Conservation (phyloP, 192 early-diverging fungal species). For the Oehlia diaphana region DNA sequence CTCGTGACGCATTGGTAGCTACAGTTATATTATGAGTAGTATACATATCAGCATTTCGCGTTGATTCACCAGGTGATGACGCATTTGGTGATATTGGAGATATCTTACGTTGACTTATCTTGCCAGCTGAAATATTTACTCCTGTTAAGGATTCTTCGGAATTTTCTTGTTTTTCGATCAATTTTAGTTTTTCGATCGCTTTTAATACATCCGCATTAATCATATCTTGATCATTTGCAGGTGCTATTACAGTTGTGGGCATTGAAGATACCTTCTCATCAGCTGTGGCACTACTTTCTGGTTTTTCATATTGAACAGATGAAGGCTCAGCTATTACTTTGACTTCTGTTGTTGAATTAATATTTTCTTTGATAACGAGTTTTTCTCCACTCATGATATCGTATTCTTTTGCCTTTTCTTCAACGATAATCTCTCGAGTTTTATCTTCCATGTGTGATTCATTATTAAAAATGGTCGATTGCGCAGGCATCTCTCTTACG, state of each 20-base stretch:
- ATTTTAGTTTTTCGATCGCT: too few species aligned
- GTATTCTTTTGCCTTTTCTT: too few species aligned
- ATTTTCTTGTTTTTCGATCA: neutral
- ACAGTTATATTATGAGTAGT: neutral
- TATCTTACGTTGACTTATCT: neutral
- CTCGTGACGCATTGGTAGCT: neutral
- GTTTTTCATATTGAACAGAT: neutral
- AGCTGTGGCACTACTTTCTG: neutral
- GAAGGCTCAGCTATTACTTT: neutral
- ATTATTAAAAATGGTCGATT: too few species aligned
- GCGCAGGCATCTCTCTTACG: too few species aligned
- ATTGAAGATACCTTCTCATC: neutral
- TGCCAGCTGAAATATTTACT: neutral
- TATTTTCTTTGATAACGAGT: too few species aligned
- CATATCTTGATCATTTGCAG: neutral
- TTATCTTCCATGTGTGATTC: too few species aligned
- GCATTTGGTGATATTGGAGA: neutral
- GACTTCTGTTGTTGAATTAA: neutral
- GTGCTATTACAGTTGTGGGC: neutral
- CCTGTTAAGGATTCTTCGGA: neutral
- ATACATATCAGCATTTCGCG: neutral
- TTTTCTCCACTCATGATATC: too few species aligned
- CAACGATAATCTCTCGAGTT: too few species aligned
- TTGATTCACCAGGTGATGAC: neutral
- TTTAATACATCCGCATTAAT: neutral